Evolutionary conservation across 306 rosid species (phyloP), one percentile per base, ranked within the genome.

Genomic region (Cucumis hystrix): DNA sequence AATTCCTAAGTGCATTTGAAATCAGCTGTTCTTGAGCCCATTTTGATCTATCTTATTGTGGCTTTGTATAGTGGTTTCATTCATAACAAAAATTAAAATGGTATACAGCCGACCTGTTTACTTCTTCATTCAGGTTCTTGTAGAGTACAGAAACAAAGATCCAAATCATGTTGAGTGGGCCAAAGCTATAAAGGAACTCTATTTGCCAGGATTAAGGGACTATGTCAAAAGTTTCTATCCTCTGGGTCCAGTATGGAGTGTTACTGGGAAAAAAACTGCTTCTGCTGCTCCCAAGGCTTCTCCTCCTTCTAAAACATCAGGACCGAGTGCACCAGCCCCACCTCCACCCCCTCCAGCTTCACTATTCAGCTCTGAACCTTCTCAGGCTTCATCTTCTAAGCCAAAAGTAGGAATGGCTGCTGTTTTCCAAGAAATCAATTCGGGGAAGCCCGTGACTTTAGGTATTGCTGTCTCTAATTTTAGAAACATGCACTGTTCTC

Each of bases 141-240:
- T 96, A 17, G 93, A 88, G 85, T 91, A 89, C 82, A 86, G 85
- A 88, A 91, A 81, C 87, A 92, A 96, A 86, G 98, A 96, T 83
- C 88, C 92, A 73, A 87, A 89, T 87, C 99, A 96, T 81, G 90
- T 91, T 61, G 98, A 96, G 87, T 96, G 98, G 98, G 97, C 87
- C 78, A 96, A 91, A 91, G 96, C 99, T 80, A 81, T 96, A 54
- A 96, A 96, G 86, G 99, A 96, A 80, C 85, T 96, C 73, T 96
- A 96, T 83, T 64, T 96, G 4, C 96, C 97, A 79, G 99, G 99
- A 78, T 82, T 96, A 87, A 89, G 93, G 79, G 99, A 96, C 66
- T 96, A 89, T 78, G 93, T 96, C 74, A 96, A 96, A 88, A 83
- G 87, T 72, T 83, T 83, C 85, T 79, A 87, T 86, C 97, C 99